Conservation (phyloP, 768 basidiomycete species). For the Dioszegia hungarica region DNA sequence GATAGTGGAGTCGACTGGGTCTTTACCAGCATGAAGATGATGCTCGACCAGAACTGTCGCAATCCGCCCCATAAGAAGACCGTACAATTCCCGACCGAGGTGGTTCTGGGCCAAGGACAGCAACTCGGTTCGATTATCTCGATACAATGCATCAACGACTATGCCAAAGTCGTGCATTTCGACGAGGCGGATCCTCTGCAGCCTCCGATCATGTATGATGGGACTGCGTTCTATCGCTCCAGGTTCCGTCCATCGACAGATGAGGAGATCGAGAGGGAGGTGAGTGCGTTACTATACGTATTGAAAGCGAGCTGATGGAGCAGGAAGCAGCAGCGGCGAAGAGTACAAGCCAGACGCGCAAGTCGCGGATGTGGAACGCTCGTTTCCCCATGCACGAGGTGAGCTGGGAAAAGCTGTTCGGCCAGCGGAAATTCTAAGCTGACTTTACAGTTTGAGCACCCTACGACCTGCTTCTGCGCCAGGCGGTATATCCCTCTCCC, state of each 20-base stretch:
- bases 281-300: background rate
- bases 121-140: background rate
- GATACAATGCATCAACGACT: slow-evolving; percentile 8
- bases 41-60: background rate
- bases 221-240: slow-evolving; percentile 12
- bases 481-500: slow-evolving; percentile 7
- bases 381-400: background rate
- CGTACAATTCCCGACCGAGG: background rate
- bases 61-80: background rate
- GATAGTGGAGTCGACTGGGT: slow-evolving; percentile 20
- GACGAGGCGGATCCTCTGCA: slow-evolving; percentile 25
- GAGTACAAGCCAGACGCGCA: background rate
- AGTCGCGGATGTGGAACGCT: background rate
- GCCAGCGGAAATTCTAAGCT: too few species aligned
- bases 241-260: slow-evolving; percentile 1
- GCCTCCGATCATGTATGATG: background rate
- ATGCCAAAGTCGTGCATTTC: slow-evolving; percentile 12
- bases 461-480: slow-evolving; percentile 5
- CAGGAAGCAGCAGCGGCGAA: background rate
- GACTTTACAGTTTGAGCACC: background rate
- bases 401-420: too few species aligned
- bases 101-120: background rate
- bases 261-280: background rate
- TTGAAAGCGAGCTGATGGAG: background rate
- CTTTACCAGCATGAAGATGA: slow-evolving; percentile 5